Evolutionary conservation across 192 early-diverging fungal species (phyloP).

Genomic region (Chytriomyces sp.): DNA sequence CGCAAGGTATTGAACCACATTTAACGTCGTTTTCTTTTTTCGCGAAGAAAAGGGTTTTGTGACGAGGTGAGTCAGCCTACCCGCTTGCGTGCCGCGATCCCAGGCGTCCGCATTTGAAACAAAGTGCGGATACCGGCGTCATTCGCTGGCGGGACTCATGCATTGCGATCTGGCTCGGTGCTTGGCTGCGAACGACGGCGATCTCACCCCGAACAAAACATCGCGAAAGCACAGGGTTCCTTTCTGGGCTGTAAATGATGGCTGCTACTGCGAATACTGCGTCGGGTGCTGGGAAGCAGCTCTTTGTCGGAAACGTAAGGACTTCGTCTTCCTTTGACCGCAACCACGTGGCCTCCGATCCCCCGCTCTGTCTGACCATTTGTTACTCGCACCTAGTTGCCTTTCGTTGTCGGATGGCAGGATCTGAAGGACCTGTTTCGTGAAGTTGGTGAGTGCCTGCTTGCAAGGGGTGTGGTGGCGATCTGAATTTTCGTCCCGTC

Average conservation of each 20-base stretch:
- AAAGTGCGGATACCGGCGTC: too few relatives aligned
- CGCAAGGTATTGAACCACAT: constrained; percentile 30
- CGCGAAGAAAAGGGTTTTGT: too few relatives aligned
- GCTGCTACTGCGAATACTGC: constrained; percentile 22
- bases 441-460: constrained; percentile 34
- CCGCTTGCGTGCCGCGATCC: too few relatives aligned
- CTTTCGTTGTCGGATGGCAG: constrained; percentile 75
- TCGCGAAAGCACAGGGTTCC: background rate
- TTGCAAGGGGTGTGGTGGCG: background rate
- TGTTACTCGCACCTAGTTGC: constrained; percentile 51
- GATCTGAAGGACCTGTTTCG: constrained; percentile 60
- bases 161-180: too few relatives aligned
- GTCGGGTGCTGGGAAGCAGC: constrained; percentile 47
- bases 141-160: too few relatives aligned
- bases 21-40: too few relatives aligned
- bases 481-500: background rate
- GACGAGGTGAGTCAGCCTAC: too few relatives aligned
- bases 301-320: constrained; percentile 74
- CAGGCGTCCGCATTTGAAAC: too few relatives aligned
- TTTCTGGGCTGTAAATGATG: constrained; percentile 20
- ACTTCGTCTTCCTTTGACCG: background rate
- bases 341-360: background rate
- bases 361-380: background rate
- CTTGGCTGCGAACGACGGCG: too few relatives aligned
- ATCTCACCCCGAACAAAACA: too few relatives aligned